Conservation (phyloP, 2,329 filamentous ascomycete genomes). For the Drechslerella dactyloides region DNA sequence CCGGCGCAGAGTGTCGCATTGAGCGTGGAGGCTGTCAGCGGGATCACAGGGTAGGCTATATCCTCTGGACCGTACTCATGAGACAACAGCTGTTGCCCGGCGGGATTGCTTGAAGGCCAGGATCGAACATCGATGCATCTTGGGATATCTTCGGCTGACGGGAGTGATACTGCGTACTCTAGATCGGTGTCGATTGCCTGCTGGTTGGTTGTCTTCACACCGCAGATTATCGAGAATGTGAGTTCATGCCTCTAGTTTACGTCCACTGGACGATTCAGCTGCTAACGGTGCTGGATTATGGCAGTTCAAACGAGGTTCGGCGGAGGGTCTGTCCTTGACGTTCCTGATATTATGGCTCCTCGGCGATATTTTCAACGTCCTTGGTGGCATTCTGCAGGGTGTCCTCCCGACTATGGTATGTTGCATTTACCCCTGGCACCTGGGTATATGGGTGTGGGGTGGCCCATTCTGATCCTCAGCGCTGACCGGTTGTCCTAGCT, state of each 20-base stretch:
- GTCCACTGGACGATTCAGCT: not conserved
- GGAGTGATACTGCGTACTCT: conserved; percentile 29
- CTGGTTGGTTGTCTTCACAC: conserved; percentile 97
- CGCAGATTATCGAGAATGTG: conserved; percentile 88
- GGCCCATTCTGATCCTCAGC: conserved; percentile 12
- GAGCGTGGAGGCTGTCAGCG: conserved; percentile 43
- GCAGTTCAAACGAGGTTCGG: conserved; percentile 76
- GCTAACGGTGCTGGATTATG: not conserved
- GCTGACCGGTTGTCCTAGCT: conserved; percentile 62
- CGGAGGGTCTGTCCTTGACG: conserved; percentile 85
- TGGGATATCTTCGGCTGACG: conserved; percentile 27
- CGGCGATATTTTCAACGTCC: conserved; percentile 95
- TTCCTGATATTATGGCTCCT: conserved; percentile 93
- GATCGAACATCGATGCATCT: too few relatives aligned
- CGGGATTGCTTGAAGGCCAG: too few relatives aligned
- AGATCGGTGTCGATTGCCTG: conserved; percentile 95
- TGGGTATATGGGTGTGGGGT: too few relatives aligned
- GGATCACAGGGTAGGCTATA: conserved; percentile 48
- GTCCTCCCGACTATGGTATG: conserved; percentile 88
- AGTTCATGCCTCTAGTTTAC: conserved; percentile 5
- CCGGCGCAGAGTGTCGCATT: conserved; percentile 25
- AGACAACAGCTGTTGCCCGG: not conserved
- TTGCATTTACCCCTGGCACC: conserved; percentile 29
- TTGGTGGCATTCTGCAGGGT: conserved; percentile 87
- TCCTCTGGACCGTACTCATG: not conserved